Percentiles rank a stretch among this genome's conserved stretches.
Evolutionary conservation across 2,329 filamentous ascomycete species (phyloP).

Genomic region (Alternaria metachromatica): DNA sequence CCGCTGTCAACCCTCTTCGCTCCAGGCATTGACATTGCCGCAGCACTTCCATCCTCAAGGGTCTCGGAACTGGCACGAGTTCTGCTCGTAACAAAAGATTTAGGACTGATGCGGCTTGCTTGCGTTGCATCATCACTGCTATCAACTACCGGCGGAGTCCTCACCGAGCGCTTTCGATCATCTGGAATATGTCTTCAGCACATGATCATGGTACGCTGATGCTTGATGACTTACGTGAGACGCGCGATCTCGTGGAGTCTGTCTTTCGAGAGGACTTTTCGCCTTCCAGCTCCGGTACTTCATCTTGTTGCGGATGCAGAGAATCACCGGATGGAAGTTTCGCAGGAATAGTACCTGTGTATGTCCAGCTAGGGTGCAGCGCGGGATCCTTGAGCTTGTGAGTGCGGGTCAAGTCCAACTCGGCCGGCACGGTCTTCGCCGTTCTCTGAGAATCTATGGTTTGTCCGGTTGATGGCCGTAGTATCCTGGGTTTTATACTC

Average conservation of each 20-base stretch:
- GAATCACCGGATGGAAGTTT: constrained; percentile 43
- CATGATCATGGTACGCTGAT: background rate
- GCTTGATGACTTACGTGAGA: constrained; percentile 32
- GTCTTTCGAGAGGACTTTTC: constrained; percentile 40
- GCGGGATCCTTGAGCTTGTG: constrained; percentile 32
- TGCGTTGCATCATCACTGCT: constrained; percentile 31
- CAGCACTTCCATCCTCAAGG: constrained; percentile 10
- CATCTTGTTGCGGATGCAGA: constrained; percentile 34
- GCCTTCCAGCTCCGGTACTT: constrained; percentile 39
- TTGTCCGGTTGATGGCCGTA: constrained; percentile 27
- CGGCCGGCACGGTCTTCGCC: background rate
- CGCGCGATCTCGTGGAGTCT: constrained; percentile 35
- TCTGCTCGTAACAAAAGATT: constrained; percentile 33
- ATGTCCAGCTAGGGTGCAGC: constrained; percentile 41
- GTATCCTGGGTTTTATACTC: constrained; percentile 26
- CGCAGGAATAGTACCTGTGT: constrained; percentile 36
- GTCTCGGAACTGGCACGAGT: constrained; percentile 28
- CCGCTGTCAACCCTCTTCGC: constrained; percentile 4
- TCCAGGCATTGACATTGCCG: background rate
- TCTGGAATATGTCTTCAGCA: constrained; percentile 20
- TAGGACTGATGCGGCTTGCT: constrained; percentile 32
- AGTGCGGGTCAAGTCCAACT: constrained; percentile 11
- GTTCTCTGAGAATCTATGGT: constrained; percentile 22
- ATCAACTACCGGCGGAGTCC: constrained; percentile 26
- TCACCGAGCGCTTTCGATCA: constrained; percentile 35